Conservation (phyloP, 1,284 basidiomycete species). For the Pseudozyma sp. region DNA sequence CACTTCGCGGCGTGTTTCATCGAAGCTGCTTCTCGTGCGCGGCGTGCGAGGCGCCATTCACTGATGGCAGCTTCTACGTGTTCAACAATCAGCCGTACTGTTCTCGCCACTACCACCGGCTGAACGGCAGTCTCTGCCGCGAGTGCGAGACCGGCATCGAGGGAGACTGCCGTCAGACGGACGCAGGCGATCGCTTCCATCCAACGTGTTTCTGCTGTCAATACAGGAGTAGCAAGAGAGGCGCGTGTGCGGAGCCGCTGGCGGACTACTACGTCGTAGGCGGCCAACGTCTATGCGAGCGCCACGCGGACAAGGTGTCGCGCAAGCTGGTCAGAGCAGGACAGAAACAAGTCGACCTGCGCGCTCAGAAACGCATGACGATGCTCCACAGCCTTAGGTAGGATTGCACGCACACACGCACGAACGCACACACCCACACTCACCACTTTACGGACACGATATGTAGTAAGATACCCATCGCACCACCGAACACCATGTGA, state of each 20-base stretch:
- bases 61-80: conserved; percentile 58
- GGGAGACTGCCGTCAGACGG: conserved; percentile 59
- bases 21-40: conserved; percentile 57
- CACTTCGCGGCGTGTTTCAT: conserved; percentile 56
- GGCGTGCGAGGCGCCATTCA: conserved; percentile 51
- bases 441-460: no score
- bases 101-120: conserved; percentile 48
- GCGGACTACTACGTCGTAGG: conserved; percentile 49
- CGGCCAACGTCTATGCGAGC: conserved; percentile 51
- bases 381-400: conserved; percentile 43
- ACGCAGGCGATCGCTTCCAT: conserved; percentile 56
- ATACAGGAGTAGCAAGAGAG: conserved; percentile 36
- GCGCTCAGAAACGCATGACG: conserved; percentile 49
- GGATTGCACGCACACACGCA: not conserved
- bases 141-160: conserved; percentile 56
- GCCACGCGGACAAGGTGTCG: conserved; percentile 45
- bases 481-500: no score
- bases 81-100: conserved; percentile 61
- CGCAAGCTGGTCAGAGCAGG: conserved; percentile 35
- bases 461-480: no score
- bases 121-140: conserved; percentile 57
- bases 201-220: conserved; percentile 56
- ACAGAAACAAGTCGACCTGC: conserved; percentile 31
- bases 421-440: not conserved
- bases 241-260: conserved; percentile 29